Base-by-base conservation (phyloP, 2,329 filamentous ascomycete genomes). In the Epicoccum nigrum region DNA sequence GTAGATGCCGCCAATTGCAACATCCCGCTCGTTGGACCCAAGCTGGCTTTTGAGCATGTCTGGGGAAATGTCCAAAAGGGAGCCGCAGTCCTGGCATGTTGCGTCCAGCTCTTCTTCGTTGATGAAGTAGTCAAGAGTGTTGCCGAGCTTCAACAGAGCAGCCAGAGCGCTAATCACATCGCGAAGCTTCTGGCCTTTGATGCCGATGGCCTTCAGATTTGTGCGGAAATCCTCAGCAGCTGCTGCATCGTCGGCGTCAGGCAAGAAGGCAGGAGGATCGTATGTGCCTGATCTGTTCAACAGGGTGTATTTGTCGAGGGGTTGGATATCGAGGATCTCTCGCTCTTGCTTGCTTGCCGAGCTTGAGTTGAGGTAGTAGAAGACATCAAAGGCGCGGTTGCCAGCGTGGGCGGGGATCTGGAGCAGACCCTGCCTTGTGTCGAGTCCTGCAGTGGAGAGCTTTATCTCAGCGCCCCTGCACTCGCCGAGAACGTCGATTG, bases 351-450 rank as follows among this genome's bases (percentile, higher is more conserved):
- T 86, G 1, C 90, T 94, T 0, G 94, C 96, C 0, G 90, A 89
- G n/a, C 89, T 92, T 0, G 92, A 95, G 33, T 97, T 81, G 1
- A 99, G 84, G 66, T 97, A 97, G 77, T 99, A 97, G 70, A 99
- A 97, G 41, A 96, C 94, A 68, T 99, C 93, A 63, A 99, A 99
- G 3, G 93, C 94, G 56, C 94, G 87, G 73, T 91, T 91, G 11
- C 94, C 94, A 6, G 85, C 69, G 68, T 96, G 86, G 0, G 86
- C 74, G 0, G 94, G 90, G 13, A 99, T 85, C 49, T 89, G 86
- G 13, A 97, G 79, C 9, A 99, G 79, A 33, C 93, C 94, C 56
- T 85, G 85, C 16, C 81, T 76, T 0, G 92, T 94, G 69, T 99
- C 90, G 54, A 99, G 89, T 15, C 94, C 94, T 3, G 90, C 89